Conservation (phyloP, 1,139 yeast genomes). For the Pichia kudriavzevii region DNA sequence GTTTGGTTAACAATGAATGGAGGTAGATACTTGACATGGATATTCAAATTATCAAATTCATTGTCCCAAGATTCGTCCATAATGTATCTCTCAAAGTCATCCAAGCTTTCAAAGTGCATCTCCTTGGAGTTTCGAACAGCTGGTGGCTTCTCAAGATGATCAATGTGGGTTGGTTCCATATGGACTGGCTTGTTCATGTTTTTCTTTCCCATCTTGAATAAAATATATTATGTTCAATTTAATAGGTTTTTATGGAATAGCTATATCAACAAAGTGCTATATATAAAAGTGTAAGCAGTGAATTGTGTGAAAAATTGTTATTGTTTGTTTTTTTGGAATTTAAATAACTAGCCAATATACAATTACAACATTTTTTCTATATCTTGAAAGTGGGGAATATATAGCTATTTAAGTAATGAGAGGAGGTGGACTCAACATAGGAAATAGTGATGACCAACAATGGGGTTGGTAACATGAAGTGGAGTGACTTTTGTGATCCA, state of each 20-base stretch:
- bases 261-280: no score
- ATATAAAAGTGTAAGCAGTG: no score
- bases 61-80: slow-evolving; percentile 73
- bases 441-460: no score
- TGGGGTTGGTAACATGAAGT: no score
- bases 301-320: no score
- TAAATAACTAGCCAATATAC: no score
- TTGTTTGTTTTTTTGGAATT: no score
- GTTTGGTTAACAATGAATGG: slow-evolving; percentile 64
- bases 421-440: no score
- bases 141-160: slow-evolving; percentile 24
- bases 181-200: slow-evolving; percentile 17
- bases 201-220: slow-evolving; percentile 22
- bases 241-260: background rate
- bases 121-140: slow-evolving; percentile 27
- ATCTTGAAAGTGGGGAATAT: no score
- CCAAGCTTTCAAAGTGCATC: slow-evolving; percentile 51
- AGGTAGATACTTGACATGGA: slow-evolving; percentile 59
- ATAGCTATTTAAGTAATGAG: no score
- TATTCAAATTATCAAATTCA: slow-evolving; percentile 62
- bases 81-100: slow-evolving; percentile 54
- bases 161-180: slow-evolving; percentile 25
- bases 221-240: background rate
- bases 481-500: no score
- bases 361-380: no score